Base-by-base conservation (phyloP, 2,329 filamentous ascomycete genomes). In the Colletotrichum orbiculare region DNA sequence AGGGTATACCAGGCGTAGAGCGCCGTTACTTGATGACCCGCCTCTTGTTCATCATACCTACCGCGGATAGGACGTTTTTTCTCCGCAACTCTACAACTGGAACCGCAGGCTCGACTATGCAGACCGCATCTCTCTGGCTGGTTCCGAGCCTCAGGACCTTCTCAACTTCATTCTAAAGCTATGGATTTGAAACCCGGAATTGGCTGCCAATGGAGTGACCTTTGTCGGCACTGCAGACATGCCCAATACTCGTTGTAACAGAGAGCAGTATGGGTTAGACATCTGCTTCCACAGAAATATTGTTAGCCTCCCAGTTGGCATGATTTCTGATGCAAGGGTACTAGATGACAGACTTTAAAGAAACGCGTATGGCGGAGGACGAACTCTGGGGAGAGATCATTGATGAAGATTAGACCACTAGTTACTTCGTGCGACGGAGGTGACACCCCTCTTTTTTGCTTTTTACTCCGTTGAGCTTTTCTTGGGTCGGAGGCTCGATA, bases 1-100 rank as follows among this genome's bases (percentile, higher is more conserved):
- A 25, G 25, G 25, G 25, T 3, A 25, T 25, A 4, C 4, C 25
- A 25, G 25, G 25, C 25, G 25, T 25, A 25, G 25, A 25, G 25
- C 25, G 25, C 25, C 25, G 25, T 25, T 25, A 25, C 25, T 25
- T 25, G 25, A 25, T 3, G 25, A 25, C 25, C 25, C 25, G 25
- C 4, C 25, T 25, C 25, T 25, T 25, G 25, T 25, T 25, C 25
- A 17, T 17, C 15, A 17, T 17, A 17, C 15, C 12, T 93, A 93
- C 80, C 85, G 91, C 55, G 91, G 90, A 39, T 83, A 82, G 64
- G 88, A 91, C 72, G 89, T 33, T 78, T 91, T 91, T 13, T 91
- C 91, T 81, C 84, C 89, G n/a, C 86, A 88, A 0, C 76, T 86
- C 48, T 81, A 83, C 67, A 91, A 92, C 74, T 83, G 83, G 69